phyloP scores from a whole-genome alignment of 768 basidiomycete species.

The Termitomyces eurrhizus region DNA sequence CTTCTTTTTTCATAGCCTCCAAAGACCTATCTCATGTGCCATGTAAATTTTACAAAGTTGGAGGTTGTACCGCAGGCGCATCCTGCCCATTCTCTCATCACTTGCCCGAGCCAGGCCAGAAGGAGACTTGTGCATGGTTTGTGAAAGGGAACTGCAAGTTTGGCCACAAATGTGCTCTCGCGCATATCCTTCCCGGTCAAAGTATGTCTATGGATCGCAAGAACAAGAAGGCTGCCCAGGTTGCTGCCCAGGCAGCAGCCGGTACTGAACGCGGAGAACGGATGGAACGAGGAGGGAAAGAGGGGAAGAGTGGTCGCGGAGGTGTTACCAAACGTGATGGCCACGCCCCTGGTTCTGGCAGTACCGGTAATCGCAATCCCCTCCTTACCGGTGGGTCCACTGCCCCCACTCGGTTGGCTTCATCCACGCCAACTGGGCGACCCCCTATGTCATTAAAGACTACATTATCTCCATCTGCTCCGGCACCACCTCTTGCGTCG shows the following conservation, averaged over 20 bases:
- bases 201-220: constrained; percentile 94
- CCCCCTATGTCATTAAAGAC: constrained; percentile 67
- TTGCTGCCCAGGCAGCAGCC: constrained; percentile 47
- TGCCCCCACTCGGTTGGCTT: constrained; percentile 55
- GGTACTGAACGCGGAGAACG: constrained; percentile 28
- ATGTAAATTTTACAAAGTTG: constrained; percentile 96
- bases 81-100: constrained; percentile 95
- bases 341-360: constrained; percentile 19
- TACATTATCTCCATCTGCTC: constrained; percentile 70
- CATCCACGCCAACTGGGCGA: constrained; percentile 38
- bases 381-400: constrained; percentile 56
- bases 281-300: constrained; percentile 19
- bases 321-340: constrained; percentile 34
- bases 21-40: constrained; percentile 95
- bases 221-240: constrained; percentile 91
- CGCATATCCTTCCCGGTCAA: constrained; percentile 92
- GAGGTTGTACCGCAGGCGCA: constrained; percentile 89
- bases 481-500: constrained; percentile 72
- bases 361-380: constrained; percentile 31
- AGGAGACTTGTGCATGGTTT: constrained; percentile 86
- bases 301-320: constrained; percentile 31
- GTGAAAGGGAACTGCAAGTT: constrained; percentile 86
- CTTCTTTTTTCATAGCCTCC: constrained; percentile 26
- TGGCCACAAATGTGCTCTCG: constrained; percentile 83
- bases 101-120: constrained; percentile 68